phyloP scores from a whole-genome alignment of 371 early-diverging fungal genomes.

The Thermomucor indicae-seudaticae region DNA sequence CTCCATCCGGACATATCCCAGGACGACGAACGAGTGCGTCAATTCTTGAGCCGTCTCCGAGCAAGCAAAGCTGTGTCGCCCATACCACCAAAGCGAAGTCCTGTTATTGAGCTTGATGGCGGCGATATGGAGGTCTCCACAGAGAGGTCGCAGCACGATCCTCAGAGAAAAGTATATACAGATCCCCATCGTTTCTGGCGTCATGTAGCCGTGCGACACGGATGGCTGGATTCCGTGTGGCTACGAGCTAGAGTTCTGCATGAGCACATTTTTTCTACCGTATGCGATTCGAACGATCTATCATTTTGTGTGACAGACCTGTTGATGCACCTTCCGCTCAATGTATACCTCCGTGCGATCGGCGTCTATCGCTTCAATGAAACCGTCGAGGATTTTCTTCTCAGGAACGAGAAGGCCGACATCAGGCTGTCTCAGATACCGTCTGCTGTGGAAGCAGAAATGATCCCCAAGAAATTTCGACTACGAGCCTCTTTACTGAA shows the following conservation, averaged over 20 bases:
- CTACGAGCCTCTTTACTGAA: constrained; percentile 4
- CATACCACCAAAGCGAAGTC: neutral
- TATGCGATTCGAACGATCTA: neutral
- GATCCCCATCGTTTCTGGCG: constrained; percentile 9
- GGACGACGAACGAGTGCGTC: constrained; percentile 2
- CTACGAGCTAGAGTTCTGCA: constrained; percentile 19
- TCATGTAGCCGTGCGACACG: constrained; percentile 11
- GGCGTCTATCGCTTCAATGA: constrained; percentile 6
- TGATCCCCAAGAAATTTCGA: constrained; percentile 1
- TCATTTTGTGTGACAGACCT: constrained; percentile 2
- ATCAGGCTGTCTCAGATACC: constrained; percentile 5
- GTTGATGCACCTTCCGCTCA: constrained; percentile 9
- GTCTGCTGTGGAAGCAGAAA: neutral
- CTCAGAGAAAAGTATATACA: no score
- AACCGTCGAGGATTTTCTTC: constrained; percentile 9
- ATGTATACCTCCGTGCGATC: constrained; percentile 7
- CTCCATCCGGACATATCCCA: constrained; percentile 10
- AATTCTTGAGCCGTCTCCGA: constrained; percentile 6
- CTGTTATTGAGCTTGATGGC: neutral
- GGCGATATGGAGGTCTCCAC: neutral
- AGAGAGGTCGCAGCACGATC: no score
- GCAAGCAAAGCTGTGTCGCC: neutral
- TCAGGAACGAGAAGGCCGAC: neutral
- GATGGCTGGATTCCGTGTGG: constrained; percentile 20
- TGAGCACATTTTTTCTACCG: constrained; percentile 3